Evolutionary conservation across 768 basidiomycete species (phyloP), one percentile per base, ranked within the genome.

Genomic region (Pisolithus microcarpus): DNA sequence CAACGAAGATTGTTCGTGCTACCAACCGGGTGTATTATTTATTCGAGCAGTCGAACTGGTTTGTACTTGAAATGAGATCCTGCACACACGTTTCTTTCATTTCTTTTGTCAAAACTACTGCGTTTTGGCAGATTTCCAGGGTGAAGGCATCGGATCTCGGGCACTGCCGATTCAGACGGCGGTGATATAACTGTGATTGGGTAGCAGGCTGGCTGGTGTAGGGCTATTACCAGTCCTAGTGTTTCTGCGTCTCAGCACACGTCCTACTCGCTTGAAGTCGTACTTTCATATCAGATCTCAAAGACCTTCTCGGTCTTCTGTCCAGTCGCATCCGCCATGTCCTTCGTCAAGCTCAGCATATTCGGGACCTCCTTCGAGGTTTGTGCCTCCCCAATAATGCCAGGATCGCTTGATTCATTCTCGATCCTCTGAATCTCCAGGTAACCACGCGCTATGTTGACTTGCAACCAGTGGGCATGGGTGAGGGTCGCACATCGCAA

Each of bases 361-460:
- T 98, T 98, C 61, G 94, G 93, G 43, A 99, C 95, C 56, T 96
- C 94, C 49, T 94, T 95, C 71, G 92, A 95, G 82, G 91, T 87
- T 48, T 50, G 72, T 62, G 48, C 37, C 10, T 30, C 39, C 9
- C 3, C 11, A 34, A 26, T 52, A 34, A 26, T 52, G 37, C 44
- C 44, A n/a, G 46, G 16, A 42, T 34, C 40, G 15, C 50, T 38
- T 48, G 57, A 65, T 61, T n/a, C 24, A 30, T 48, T 54, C 42
- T 53, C 46, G 58, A 61, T 60, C 44, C 44, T 37, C 51, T 52
- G 54, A 51, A 54, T 56, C 52, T 63, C 38, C 66, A 96, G 88
- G 94, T 97, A 52, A 96, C 94, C 21, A 97, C 93, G 51, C 82
- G 96, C 63, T 99, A 99, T 88, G 87, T 96, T 67, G 96, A 99